phyloP scores from a whole-genome alignment of 2,329 filamentous ascomycete species.

The Fusarium circinatum region DNA sequence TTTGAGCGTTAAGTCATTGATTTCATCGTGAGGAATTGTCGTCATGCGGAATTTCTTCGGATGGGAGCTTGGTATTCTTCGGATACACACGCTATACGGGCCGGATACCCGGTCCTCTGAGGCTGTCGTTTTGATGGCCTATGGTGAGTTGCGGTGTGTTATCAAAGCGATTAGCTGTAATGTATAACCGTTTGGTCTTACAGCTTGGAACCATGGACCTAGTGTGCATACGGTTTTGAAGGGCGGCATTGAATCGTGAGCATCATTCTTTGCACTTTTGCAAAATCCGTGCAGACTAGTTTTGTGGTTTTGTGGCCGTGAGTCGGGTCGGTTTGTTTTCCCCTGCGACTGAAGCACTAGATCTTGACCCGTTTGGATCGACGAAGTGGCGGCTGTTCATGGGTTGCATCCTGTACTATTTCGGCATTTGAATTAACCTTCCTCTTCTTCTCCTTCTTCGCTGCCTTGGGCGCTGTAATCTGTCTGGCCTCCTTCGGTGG shows the following conservation, averaged over 20 bases:
- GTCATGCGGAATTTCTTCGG: constrained; percentile 41
- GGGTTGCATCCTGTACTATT: constrained; percentile 24
- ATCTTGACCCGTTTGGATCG: constrained; percentile 41
- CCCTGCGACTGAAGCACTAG: constrained; percentile 1
- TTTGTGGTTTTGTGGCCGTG: not conserved
- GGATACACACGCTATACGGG: constrained; percentile 39
- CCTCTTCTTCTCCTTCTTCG: constrained; percentile 36
- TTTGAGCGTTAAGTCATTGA: constrained; percentile 17
- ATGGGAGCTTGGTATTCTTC: constrained; percentile 35
- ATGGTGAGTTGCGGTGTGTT: constrained; percentile 1
- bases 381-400: constrained; percentile 27
- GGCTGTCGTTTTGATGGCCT: constrained; percentile 1
- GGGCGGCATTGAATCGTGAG: not conserved
- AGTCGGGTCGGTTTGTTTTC: not conserved
- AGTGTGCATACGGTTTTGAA: not conserved
- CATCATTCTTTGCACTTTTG: not conserved
- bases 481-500: constrained; percentile 20
- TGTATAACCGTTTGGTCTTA: not conserved
- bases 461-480: not conserved
- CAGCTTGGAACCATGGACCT: not conserved
- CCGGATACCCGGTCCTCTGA: constrained; percentile 33
- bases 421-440: constrained; percentile 20
- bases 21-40: constrained; percentile 6
- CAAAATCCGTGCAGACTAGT: not conserved
- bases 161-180: constrained; percentile 1